Base-by-base conservation (phyloP, 192 early-diverging fungal species). In the Diversispora epigaea region DNA sequence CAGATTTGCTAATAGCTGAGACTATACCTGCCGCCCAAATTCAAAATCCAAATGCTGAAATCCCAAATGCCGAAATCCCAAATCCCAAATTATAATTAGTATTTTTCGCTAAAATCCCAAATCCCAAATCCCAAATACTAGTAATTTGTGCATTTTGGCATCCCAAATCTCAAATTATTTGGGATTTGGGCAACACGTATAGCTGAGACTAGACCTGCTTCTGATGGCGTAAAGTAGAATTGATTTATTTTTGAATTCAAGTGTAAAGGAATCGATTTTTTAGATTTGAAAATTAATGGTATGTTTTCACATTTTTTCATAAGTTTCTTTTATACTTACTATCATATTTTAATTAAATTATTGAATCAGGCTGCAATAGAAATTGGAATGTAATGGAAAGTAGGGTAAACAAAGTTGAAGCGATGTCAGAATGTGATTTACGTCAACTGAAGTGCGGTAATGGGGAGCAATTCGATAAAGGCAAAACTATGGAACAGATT, bases 291-390 rank as follows among this genome's bases (percentile, higher is more conserved):
- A 39, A 62, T 62, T 14, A 39, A 8, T 17, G 25, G 25, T 39
- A 62, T 62, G 60, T 60, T 60, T 60, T n/a, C n/a, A n/a, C n/a
- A n/a, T n/a, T n/a, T n/a, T n/a, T n/a, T 39, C 25, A 39, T 2
- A 60, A 25, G 21, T 25, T 60, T 32, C 22, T 32, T 58, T 58
- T 58, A 58, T 58, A 7, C n/a, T 58, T 58, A 22, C 6, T 58
- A 58, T 58, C 3, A 19, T 57, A 57, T 19, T 57, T 47, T 5
- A 57, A 57, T 3, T 19, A 3, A 3, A 19, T 21, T 19, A 19
- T 6, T 6, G 6, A 57, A 57, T 57, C 19, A 57, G 17, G 56
- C 11, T 22, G 17, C 9, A 60, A 60, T 60, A 10, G 0, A 22
- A 60, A 60, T 9, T 60, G 57, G 57, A 22, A 60, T 10, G 10